These are phyloP conservation scores for Plasmodium gaboni DNA, from an alignment of 169 alveolate genomes.

Conservation along the genomic window DNA sequence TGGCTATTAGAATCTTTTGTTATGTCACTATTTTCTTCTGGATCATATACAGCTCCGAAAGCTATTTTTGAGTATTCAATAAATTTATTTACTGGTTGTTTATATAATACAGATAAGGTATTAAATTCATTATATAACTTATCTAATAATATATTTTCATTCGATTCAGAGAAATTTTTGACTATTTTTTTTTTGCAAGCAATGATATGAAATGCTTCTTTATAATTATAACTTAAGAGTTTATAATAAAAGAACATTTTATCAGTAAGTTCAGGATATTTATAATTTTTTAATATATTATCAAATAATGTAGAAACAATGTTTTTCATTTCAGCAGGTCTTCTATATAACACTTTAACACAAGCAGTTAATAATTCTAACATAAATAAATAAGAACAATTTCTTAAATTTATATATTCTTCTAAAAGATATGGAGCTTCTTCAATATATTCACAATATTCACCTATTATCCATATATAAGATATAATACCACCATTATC, in stretches of 20 bases:
- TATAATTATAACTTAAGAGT: conserved; percentile 68
- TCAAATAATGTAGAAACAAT: conserved; percentile 88
- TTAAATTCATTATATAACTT: conserved; percentile 69
- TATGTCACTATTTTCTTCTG: conserved; percentile 45
- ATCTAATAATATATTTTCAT: conserved; percentile 70
- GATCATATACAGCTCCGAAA: conserved; percentile 62
- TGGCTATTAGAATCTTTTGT: not conserved
- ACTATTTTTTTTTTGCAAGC: conserved; percentile 72
- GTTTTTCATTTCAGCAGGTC: conserved; percentile 96
- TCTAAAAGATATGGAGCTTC: conserved; percentile 86
- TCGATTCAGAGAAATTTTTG: conserved; percentile 72
- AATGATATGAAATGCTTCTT: conserved; percentile 76
- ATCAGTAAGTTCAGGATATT: conserved; percentile 72
- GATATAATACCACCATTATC: conserved; percentile 72
- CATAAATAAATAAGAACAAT: conserved; percentile 83
- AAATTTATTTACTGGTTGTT: conserved; percentile 56
- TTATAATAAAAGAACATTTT: conserved; percentile 73
- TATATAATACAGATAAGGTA: conserved; percentile 69
- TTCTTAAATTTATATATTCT: conserved; percentile 84
- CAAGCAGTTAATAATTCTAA: conserved; percentile 90
- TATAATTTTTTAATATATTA: conserved; percentile 79
- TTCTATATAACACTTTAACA: conserved; percentile 90
- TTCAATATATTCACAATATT: conserved; percentile 83
- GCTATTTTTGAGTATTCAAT: conserved; percentile 59
- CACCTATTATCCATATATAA: conserved; percentile 83